phyloP scores from a whole-genome alignment of 1,284 basidiomycete genomes.

The Tilletia horrida region DNA sequence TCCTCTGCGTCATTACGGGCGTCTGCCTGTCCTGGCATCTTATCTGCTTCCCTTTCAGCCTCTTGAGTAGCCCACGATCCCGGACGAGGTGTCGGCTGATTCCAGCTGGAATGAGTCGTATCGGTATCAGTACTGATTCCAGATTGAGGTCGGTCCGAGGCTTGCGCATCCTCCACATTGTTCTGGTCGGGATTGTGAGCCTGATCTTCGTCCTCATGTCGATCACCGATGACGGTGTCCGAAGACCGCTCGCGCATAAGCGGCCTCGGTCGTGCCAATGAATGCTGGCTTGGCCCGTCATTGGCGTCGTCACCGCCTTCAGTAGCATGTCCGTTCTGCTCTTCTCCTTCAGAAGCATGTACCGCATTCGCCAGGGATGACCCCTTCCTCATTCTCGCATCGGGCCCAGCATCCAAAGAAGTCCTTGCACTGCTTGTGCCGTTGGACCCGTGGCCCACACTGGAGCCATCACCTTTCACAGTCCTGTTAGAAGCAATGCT shows the following conservation, averaged over 20 bases:
- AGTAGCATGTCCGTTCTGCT: neutral
- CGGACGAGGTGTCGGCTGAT: constrained; percentile 14
- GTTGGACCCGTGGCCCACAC: constrained; percentile 5
- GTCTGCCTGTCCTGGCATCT: neutral
- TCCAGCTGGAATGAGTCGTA: neutral
- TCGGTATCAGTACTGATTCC: neutral
- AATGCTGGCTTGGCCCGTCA: neutral
- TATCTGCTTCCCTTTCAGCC: neutral
- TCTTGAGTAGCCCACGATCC: constrained; percentile 1
- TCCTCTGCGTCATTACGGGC: constrained; percentile 18
- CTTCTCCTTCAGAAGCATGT: neutral
- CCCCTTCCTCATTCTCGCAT: neutral
- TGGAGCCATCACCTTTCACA: neutral
- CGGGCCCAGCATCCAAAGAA: neutral
- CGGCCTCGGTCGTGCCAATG: neutral
- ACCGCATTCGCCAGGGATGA: too few relatives aligned
- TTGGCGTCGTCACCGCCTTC: neutral
- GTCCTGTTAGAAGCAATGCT: neutral
- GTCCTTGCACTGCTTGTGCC: neutral
- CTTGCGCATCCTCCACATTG: neutral
- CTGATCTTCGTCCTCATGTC: neutral
- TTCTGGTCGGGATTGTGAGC: neutral
- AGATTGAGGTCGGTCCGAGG: neutral
- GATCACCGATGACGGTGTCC: constrained; percentile 1
- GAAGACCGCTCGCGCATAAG: neutral